Base-by-base conservation (phyloP, 805 yeast species). In the Wickerhamiella bombiphila region DNA sequence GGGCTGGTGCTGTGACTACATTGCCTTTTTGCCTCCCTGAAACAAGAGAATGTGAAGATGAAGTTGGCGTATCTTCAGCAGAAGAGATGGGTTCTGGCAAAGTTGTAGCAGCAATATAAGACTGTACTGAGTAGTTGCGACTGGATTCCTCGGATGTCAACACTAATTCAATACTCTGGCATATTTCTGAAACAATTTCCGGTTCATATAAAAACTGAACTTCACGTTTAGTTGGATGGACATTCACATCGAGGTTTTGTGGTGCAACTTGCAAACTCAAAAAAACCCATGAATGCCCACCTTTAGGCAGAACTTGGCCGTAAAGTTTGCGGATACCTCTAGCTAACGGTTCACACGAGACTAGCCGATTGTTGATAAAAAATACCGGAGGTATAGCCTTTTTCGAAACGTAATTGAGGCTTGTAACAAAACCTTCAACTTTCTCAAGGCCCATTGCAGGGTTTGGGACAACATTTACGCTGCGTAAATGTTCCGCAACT, bases 211-310 rank as follows among this genome's bases (percentile, higher is more conserved):
- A 59, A 53, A 91, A 85, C 31, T 93, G 56, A 2, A 91, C 96
- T 50, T 88, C 96, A 41, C 88, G 68, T 49, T 91, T 91, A 0
- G 97, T 88, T 0, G 98, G 98, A 53, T 91, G 98, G 11, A 91
- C 76, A 53, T 91, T 91, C 13, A 91, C 97, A 55, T 91, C 98
- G 5, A 91, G 66, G 42, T 76, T 75, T 24, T 58, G 59, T 1
- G 95, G 80, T 17, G 66, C 61, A 2, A 91, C 72, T 15, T 61
- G 61, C n/a, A 91, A 54, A 34, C 80, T 66, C 37, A 91, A 41
- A 56, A 85, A 91, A 1, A 81, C 66, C 53, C 91, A 91, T 0
- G 93, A 78, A 46, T 67, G 72, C 11, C 39, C 37, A 0, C 93
- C 93, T 47, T 77, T 80, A 0, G 96, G 95, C 15, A 88, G 57